phyloP scores from a whole-genome alignment of 208 protist species.

The Herpetomonas samuelpessoai region DNA sequence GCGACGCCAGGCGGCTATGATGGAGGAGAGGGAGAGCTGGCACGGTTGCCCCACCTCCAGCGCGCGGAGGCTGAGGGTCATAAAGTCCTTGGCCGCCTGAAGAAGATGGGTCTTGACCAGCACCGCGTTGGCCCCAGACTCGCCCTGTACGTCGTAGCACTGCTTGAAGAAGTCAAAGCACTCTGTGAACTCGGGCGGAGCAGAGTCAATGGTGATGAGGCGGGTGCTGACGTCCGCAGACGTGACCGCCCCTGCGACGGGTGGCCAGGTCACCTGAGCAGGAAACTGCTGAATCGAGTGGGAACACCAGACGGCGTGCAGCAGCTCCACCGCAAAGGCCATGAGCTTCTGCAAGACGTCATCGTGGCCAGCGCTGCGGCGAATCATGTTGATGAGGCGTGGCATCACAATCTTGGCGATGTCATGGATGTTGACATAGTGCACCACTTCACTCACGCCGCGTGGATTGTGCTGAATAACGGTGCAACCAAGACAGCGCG shows the following conservation, averaged over 20 bases:
- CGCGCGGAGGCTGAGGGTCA: slow-evolving; percentile 43
- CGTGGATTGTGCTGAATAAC: slow-evolving; percentile 48
- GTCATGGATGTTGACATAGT: slow-evolving; percentile 61
- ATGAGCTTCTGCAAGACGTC: slow-evolving; percentile 63
- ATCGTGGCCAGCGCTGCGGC: slow-evolving; percentile 41
- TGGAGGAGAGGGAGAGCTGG: slow-evolving; percentile 28
- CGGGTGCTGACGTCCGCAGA: slow-evolving; percentile 1
- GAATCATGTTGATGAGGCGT: slow-evolving; percentile 45
- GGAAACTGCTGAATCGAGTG: slow-evolving; percentile 7
- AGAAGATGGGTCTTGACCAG: slow-evolving; percentile 71
- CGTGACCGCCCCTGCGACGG: neutral
- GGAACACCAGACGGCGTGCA: slow-evolving; percentile 53
- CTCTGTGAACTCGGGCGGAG: slow-evolving; percentile 27
- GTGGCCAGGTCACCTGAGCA: neutral
- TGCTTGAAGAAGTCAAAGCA: slow-evolving; percentile 55
- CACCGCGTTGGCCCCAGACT: slow-evolving; percentile 10
- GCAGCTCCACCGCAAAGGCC: slow-evolving; percentile 53
- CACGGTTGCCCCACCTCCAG: slow-evolving; percentile 6
- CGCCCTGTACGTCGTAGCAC: slow-evolving; percentile 33
- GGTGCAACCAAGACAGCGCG: slow-evolving; percentile 63
- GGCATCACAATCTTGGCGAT: slow-evolving; percentile 52
- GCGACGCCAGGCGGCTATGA: slow-evolving; percentile 61
- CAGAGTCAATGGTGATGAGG: slow-evolving; percentile 19
- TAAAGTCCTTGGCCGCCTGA: slow-evolving; percentile 75
- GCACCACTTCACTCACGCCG: slow-evolving; percentile 33